phyloP scores from a whole-genome alignment of 495 filamentous ascomycete genomes.

The Penicillium cataractarum region DNA sequence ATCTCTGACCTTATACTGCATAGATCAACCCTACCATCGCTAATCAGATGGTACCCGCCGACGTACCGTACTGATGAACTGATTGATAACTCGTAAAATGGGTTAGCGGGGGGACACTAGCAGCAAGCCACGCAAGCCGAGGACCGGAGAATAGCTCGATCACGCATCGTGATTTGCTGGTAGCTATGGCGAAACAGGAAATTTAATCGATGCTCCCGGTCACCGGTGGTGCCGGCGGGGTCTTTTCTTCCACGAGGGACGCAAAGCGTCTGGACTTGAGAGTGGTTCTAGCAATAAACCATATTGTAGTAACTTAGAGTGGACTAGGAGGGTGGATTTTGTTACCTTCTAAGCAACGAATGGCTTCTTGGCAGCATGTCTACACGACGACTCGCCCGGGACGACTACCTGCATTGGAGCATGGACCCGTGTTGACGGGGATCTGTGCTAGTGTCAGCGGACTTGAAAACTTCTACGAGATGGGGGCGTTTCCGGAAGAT shows the following conservation, averaged over 20 bases:
- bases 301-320: neutral
- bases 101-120: constrained; percentile 1
- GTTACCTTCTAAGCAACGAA: neutral
- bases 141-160: neutral
- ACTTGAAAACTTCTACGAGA: neutral
- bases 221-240: neutral
- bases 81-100: constrained; percentile 8
- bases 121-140: constrained; percentile 9
- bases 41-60: neutral
- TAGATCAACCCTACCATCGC: neutral
- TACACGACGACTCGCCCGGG: neutral
- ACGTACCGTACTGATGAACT: constrained; percentile 2
- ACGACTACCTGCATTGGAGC: neutral
- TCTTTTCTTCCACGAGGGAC: neutral
- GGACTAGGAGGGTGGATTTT: neutral
- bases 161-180: neutral
- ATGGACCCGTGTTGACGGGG: neutral
- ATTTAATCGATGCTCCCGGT: neutral
- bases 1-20: constrained; percentile 6
- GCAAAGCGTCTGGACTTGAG: neutral
- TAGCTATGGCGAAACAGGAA: neutral
- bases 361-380: constrained; percentile 1
- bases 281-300: neutral
- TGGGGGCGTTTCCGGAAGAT: neutral
- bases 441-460: neutral